Base-by-base conservation (phyloP, 306 rosid genomes). In the Senna tora region DNA sequence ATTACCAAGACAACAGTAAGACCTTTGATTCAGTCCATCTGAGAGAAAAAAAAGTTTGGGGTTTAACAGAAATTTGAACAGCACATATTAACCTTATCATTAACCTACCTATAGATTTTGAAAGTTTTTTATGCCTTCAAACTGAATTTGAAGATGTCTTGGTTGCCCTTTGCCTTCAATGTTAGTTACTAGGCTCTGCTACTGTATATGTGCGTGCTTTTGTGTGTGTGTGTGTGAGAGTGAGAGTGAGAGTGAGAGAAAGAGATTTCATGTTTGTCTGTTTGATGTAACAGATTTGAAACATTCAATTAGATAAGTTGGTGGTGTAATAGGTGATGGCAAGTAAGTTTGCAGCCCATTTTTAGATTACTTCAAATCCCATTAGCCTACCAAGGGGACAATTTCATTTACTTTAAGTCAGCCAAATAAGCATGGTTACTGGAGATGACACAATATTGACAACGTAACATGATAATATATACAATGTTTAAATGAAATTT, bases 231-330 rank as follows among this genome's bases (percentile, higher is more conserved):
- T 33, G 47, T 42, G 12, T 15, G 5, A 7, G 11, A 0, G 10
- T 4, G 55, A 16, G 55, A 16, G 21, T 1, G 0, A 0, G n/a
- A 7, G n/a, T 12, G 56, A 46, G 28, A 8, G 25, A 52, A 6
- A 52, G 53, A 22, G 9, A 33, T 11, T 33, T 9, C 7, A 20
- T 21, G 39, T 9, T n/a, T 21, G 54, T 9, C n/a, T 13, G 53
- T 64, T 50, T 22, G 16, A 64, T 19, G 45, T 28, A 28, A 66
- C 30, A 66, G 32, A 63, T 10, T 10, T 21, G 21, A 64, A 62
- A 62, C 71, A 61, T 73, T 74, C 63, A 49, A 21, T 46, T n/a
- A 33, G 28, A 56, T 22, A 43, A 43, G 32, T 38, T 46, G 13
- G 17, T 41, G 39, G 8, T 36, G 39, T 39, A 39, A 39, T 0